Conservation (phyloP, 2,329 filamentous ascomycete genomes). For the Botrytis porri region DNA sequence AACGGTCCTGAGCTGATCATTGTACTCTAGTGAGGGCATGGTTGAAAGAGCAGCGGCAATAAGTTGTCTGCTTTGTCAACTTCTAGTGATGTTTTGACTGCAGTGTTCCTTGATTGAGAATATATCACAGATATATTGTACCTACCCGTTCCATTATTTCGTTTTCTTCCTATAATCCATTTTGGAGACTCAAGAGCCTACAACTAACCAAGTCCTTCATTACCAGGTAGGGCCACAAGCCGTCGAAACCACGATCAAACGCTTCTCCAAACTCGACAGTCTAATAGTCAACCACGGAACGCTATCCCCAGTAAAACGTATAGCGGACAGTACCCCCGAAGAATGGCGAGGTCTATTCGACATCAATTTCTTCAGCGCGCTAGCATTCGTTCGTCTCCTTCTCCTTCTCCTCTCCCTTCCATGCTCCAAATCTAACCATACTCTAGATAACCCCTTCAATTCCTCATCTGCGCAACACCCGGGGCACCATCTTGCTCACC, state of each 20-base stretch:
- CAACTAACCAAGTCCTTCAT: background rate
- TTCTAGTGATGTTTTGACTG: background rate
- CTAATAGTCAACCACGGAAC: slow-evolving; percentile 86
- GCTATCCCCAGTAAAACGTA: slow-evolving; percentile 68
- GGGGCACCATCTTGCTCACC: slow-evolving; percentile 72
- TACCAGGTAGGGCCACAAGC: slow-evolving; percentile 54
- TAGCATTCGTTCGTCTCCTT: slow-evolving; percentile 64
- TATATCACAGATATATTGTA: background rate
- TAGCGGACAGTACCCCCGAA: slow-evolving; percentile 64
- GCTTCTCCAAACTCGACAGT: slow-evolving; percentile 74
- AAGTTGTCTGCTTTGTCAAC: background rate
- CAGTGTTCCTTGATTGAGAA: background rate
- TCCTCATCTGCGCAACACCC: slow-evolving; percentile 61
- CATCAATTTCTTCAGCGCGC: slow-evolving; percentile 80
- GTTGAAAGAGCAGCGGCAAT: background rate
- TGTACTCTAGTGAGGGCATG: background rate
- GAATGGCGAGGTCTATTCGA: slow-evolving; percentile 77
- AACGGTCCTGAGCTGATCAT: background rate
- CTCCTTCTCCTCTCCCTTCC: background rate
- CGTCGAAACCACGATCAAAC: slow-evolving; percentile 60
- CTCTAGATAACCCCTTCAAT: slow-evolving; percentile 61
- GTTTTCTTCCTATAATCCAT: background rate
- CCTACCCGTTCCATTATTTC: background rate
- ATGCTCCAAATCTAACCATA: slow-evolving; percentile 20
- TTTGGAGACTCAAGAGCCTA: too few species aligned